These are phyloP conservation scores for Podaxis sp. DNA, from an alignment of 768 basidiomycete genomes.

Conservation along the genomic window DNA sequence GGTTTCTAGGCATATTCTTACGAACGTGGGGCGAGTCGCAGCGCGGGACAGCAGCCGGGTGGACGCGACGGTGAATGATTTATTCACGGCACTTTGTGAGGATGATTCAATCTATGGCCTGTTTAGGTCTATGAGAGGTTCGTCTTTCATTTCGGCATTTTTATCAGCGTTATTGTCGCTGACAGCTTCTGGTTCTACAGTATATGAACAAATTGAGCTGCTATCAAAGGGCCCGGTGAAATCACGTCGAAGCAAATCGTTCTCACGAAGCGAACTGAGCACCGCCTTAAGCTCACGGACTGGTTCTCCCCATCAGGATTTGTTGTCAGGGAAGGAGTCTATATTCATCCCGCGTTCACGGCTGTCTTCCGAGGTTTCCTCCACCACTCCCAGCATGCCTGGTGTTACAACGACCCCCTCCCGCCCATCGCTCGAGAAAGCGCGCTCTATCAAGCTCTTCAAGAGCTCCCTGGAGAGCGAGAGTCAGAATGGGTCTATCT, in stretches of 20 bases:
- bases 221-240: slow-evolving; percentile 53
- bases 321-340: slow-evolving; percentile 32
- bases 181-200: slow-evolving; percentile 35
- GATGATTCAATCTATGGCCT: slow-evolving; percentile 83
- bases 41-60: slow-evolving; percentile 83
- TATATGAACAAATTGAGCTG: slow-evolving; percentile 76
- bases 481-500: slow-evolving; percentile 30
- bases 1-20: slow-evolving; percentile 69
- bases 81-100: slow-evolving; percentile 88
- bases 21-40: slow-evolving; percentile 81
- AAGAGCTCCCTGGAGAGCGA: slow-evolving; percentile 39
- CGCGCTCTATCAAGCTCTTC: slow-evolving; percentile 60
- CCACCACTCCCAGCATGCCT: slow-evolving; percentile 24
- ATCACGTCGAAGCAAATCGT: slow-evolving; percentile 67
- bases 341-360: slow-evolving; percentile 31
- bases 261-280: slow-evolving; percentile 47
- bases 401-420: slow-evolving; percentile 27
- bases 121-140: slow-evolving; percentile 86
- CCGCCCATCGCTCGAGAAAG: slow-evolving; percentile 65
- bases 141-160: slow-evolving; percentile 26
- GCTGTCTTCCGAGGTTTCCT: slow-evolving; percentile 37
- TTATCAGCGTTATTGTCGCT: slow-evolving; percentile 17
- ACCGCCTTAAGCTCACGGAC: slow-evolving; percentile 42
- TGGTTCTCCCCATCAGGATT: slow-evolving; percentile 45
- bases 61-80: slow-evolving; percentile 72